Evolutionary conservation across 352 stramenopile genomes (phyloP).

Genomic region (Pythium phragmitis): DNA sequence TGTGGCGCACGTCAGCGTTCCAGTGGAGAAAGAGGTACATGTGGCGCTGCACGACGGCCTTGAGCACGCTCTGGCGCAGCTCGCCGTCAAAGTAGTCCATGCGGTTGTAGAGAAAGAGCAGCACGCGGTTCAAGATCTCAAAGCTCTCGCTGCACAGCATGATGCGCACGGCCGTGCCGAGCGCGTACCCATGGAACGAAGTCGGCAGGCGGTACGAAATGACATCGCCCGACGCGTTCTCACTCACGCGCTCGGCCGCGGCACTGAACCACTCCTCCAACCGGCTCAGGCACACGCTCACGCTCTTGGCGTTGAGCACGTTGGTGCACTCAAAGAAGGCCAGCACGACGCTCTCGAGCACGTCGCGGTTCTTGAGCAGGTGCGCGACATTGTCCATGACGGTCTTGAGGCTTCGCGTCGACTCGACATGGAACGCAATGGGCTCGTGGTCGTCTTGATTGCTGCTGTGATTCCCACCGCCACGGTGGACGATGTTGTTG

Average conservation of each 20-base stretch:
- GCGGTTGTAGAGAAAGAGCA: conserved; percentile 72
- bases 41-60: conserved; percentile 70
- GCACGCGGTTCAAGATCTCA: conserved; percentile 59
- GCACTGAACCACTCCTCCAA: conserved; percentile 75
- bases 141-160: conserved; percentile 76
- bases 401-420: conserved; percentile 46
- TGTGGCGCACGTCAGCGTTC: conserved; percentile 65
- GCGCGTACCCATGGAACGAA: conserved; percentile 47
- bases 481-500: conserved; percentile 27
- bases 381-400: conserved; percentile 59
- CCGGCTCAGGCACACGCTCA: conserved; percentile 52
- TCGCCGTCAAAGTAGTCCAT: conserved; percentile 76
- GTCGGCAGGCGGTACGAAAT: conserved; percentile 48
- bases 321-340: conserved; percentile 79
- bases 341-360: conserved; percentile 64
- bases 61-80: conserved; percentile 61
- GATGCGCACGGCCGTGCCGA: conserved; percentile 58
- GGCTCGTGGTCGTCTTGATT: conserved; percentile 26
- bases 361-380: conserved; percentile 55
- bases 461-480: conserved; percentile 10
- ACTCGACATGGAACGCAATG: conserved; percentile 47
- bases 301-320: conserved; percentile 57
- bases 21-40: conserved; percentile 81
- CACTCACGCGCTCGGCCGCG: conserved; percentile 25
- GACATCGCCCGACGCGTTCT: conserved; percentile 22